A percentile compares a stretch with the other conserved stretches of the same genome.
Evolutionary conservation across 805 yeast genomes (phyloP).

Genomic region (Candida adriatica): DNA sequence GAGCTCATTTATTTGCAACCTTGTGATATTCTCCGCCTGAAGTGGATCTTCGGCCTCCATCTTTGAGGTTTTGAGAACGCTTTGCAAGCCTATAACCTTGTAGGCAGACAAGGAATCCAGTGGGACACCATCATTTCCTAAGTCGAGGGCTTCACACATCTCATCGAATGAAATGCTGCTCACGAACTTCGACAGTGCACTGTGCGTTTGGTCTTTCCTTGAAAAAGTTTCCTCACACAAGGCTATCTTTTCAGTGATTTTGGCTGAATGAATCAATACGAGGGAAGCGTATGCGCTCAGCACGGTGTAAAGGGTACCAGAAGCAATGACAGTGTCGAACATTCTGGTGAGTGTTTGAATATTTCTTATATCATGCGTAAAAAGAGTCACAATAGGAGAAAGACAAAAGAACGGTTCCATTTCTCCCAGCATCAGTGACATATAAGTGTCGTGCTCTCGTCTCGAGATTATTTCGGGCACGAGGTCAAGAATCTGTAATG

Average conservation of each 20-base stretch:
- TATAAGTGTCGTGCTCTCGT: constrained; percentile 39
- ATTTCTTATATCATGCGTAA: constrained; percentile 60
- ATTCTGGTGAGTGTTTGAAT: constrained; percentile 45
- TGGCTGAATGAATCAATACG: constrained; percentile 37
- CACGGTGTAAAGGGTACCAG: constrained; percentile 45
- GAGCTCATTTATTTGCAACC: too few species aligned
- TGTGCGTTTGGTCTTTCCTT: constrained; percentile 35
- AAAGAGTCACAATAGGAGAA: constrained; percentile 71
- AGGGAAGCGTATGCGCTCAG: constrained; percentile 58
- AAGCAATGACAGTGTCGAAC: constrained; percentile 63
- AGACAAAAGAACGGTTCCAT: constrained; percentile 62
- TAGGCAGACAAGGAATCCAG: too few species aligned
- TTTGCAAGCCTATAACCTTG: too few species aligned
- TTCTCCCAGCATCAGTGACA: constrained; percentile 27
- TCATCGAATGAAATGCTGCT: constrained; percentile 20
- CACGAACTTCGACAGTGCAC: constrained; percentile 25
- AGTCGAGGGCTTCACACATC: constrained; percentile 24
- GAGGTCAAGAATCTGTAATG: constrained; percentile 57
- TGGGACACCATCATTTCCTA: constrained; percentile 10
- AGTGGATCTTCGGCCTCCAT: too few species aligned
- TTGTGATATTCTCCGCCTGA: too few species aligned
- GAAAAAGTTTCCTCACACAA: constrained; percentile 28
- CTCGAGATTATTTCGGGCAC: constrained; percentile 54
- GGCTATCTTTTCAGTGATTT: constrained; percentile 29
- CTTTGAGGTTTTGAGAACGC: constrained; percentile 24